Percentiles rank a stretch among this genome's conserved stretches.
Evolutionary conservation across 768 basidiomycete species (phyloP).

Genomic region (Termitomyces sp.): DNA sequence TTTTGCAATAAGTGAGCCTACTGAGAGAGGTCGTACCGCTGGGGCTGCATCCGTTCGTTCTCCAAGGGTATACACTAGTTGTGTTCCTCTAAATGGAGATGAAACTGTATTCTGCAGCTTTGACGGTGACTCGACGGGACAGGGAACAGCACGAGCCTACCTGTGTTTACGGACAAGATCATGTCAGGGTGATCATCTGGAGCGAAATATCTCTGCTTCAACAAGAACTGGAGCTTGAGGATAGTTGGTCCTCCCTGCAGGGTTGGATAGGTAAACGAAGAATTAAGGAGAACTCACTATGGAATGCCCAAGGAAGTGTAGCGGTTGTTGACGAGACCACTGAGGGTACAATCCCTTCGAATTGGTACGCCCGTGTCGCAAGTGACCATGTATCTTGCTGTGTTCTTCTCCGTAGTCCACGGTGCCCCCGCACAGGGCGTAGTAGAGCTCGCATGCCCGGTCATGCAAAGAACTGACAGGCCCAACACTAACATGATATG

Average conservation of each 20-base stretch:
- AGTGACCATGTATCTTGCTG: not conserved
- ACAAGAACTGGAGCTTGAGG: not conserved
- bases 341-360: not conserved
- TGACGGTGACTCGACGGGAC: not conserved
- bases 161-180: not conserved
- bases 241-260: not conserved
- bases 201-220: not conserved
- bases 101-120: not conserved
- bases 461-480: not conserved
- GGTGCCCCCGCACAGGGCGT: not conserved
- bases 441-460: not conserved
- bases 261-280: not conserved
- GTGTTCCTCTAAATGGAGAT: not conserved
- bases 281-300: not conserved
- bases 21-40: not conserved
- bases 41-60: not conserved
- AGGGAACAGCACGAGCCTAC: not conserved
- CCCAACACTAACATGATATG: not conserved
- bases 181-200: constrained; percentile 2
- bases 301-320: not conserved
- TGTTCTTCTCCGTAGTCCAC: not conserved
- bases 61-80: not conserved
- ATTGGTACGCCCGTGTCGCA: not conserved
- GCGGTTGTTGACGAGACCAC: not conserved
- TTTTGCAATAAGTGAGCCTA: not conserved